phyloP scores from a whole-genome alignment of 228 moss, liverwort and hornwort genomes.

The Sphagnum magellanicum region DNA sequence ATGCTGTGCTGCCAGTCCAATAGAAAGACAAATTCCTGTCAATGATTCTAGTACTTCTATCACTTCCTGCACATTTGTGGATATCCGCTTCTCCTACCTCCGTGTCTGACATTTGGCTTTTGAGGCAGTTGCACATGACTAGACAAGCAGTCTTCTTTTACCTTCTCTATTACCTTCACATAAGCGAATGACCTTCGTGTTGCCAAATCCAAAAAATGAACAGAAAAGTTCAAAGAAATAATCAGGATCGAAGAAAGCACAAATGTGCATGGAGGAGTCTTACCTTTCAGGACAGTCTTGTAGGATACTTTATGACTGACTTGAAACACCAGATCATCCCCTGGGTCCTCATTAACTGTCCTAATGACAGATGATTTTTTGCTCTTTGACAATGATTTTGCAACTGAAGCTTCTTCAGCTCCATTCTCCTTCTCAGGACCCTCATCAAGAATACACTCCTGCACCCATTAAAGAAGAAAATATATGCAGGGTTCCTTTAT shows the following conservation, averaged over 20 bases:
- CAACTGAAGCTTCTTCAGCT: slow-evolving; percentile 1
- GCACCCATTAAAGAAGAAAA: neutral
- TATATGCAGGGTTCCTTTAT: slow-evolving; percentile 24
- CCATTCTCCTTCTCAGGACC: slow-evolving; percentile 56
- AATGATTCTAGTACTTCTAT: neutral
- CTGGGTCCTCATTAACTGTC: slow-evolving; percentile 59
- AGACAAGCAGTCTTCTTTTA: no score
- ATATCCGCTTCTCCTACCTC: no score
- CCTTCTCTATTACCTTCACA: no score
- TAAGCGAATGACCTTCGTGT: no score
- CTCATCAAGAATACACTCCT: slow-evolving; percentile 89
- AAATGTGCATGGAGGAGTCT: neutral
- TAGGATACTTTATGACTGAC: slow-evolving; percentile 97
- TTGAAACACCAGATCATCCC: slow-evolving; percentile 72
- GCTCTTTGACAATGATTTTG: slow-evolving; percentile 26
- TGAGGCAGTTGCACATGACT: no score
- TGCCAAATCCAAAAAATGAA: no score
- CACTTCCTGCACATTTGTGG: no score
- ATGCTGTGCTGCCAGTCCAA: slow-evolving; percentile 76
- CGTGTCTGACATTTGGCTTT: no score
- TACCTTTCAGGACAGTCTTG: slow-evolving; percentile 97
- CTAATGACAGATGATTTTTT: slow-evolving; percentile 28
- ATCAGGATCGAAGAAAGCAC: no score
- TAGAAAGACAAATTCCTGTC: neutral
- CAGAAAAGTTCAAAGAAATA: no score